Evolutionary conservation across 805 yeast genomes (phyloP).

Genomic region (Komagataella phaffii): DNA sequence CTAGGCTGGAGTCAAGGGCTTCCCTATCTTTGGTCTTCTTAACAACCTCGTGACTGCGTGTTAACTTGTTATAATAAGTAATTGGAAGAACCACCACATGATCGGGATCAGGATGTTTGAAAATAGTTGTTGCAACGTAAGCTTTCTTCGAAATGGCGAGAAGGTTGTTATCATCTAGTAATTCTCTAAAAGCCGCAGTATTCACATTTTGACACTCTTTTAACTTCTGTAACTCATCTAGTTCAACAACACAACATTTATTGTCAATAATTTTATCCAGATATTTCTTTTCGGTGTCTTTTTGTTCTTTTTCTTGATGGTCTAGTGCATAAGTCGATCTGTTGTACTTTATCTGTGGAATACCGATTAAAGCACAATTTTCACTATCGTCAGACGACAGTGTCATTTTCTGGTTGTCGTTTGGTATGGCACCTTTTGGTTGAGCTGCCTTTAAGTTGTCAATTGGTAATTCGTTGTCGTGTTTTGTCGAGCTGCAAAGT

Average conservation of each 20-base stretch:
- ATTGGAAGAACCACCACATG: conserved; percentile 53
- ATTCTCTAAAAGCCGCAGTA: neutral
- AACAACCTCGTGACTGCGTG: conserved; percentile 21
- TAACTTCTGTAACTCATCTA: conserved; percentile 4
- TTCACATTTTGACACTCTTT: neutral
- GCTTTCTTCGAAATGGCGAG: conserved; percentile 45
- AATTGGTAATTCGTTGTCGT: neutral
- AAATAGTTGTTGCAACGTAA: conserved; percentile 50
- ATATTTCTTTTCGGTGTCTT: neutral
- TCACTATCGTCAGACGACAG: neutral
- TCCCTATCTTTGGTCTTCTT: neutral
- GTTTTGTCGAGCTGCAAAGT: neutral
- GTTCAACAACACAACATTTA: conserved; percentile 2
- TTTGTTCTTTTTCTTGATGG: neutral
- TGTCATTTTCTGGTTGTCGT: neutral
- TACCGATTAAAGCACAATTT: neutral
- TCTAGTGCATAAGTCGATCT: neutral
- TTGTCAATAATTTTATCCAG: neutral
- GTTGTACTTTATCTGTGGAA: neutral
- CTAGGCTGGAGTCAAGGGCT: neutral
- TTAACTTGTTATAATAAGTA: conserved; percentile 46
- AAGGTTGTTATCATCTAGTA: neutral
- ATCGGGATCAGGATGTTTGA: conserved; percentile 36
- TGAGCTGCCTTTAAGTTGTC: neutral
- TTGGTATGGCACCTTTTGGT: neutral